Conservation (phyloP, 371 early-diverging fungal genomes). For the Mucor racemosus region DNA sequence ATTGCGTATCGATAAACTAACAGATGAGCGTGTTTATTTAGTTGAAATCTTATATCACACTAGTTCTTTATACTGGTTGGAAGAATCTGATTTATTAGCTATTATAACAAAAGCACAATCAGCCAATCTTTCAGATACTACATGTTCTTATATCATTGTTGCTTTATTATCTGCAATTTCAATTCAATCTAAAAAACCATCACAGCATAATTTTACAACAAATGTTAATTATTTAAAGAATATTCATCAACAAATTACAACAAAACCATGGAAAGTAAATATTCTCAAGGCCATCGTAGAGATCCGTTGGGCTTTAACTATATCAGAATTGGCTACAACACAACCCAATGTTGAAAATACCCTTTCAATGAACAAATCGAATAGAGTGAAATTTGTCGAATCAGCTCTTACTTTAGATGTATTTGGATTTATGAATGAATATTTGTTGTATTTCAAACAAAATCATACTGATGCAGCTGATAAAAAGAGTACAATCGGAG, state of each 20-base stretch:
- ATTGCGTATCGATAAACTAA: slow-evolving; percentile 17
- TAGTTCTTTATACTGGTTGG: slow-evolving; percentile 24
- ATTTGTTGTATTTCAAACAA: slow-evolving; percentile 37
- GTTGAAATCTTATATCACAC: slow-evolving; percentile 29
- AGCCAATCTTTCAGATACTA: slow-evolving; percentile 17
- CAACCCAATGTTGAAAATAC: neutral
- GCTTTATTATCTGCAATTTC: slow-evolving; percentile 25
- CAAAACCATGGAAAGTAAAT: slow-evolving; percentile 19
- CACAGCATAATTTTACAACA: neutral
- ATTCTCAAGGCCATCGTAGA: slow-evolving; percentile 16
- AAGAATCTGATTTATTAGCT: slow-evolving; percentile 18
- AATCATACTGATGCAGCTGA: neutral
- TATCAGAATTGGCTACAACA: neutral
- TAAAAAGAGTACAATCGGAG: neutral
- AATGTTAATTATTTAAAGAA: slow-evolving; percentile 17
- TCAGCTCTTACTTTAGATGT: slow-evolving; percentile 56
- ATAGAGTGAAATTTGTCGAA: slow-evolving; percentile 48
- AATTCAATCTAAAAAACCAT: neutral
- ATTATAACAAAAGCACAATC: slow-evolving; percentile 15
- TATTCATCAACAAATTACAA: slow-evolving; percentile 15
- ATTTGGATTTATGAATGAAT: slow-evolving; percentile 56
- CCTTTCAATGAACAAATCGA: neutral
- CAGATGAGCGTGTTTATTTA: slow-evolving; percentile 28
- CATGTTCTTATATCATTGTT: slow-evolving; percentile 22
- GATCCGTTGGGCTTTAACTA: slow-evolving; percentile 21